Evolutionary conservation across 768 basidiomycete species (phyloP).

Genomic region (Coprinopsis sp.): DNA sequence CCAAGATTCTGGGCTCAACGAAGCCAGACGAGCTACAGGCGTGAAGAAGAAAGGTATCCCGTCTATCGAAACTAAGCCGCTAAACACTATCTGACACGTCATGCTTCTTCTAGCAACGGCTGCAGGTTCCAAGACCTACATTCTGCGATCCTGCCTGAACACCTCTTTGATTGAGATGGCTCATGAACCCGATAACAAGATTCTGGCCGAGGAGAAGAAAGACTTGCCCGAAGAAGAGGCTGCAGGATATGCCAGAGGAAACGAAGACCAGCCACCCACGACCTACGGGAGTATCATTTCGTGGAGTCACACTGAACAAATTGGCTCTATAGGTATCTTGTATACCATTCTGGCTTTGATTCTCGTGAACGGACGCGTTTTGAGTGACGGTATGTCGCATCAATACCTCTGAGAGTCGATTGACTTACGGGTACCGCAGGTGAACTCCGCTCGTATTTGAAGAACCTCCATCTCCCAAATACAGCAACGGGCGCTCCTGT

Average conservation of each 20-base stretch:
- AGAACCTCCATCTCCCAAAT: constrained; percentile 59
- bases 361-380: constrained; percentile 70
- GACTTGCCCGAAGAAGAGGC: constrained; percentile 48
- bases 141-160: constrained; percentile 73
- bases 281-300: constrained; percentile 68
- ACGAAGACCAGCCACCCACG: constrained; percentile 33
- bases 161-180: constrained; percentile 58
- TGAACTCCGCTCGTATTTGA: constrained; percentile 67
- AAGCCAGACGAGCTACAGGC: constrained; percentile 45
- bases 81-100: too few species aligned
- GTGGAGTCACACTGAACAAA: constrained; percentile 65
- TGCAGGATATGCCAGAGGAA: constrained; percentile 36
- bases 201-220: constrained; percentile 42
- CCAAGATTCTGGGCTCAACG: constrained; percentile 42
- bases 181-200: constrained; percentile 48
- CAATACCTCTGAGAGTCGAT: not conserved
- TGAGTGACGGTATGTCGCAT: constrained; percentile 63
- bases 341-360: constrained; percentile 81
- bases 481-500: constrained; percentile 35
- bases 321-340: constrained; percentile 67
- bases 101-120: constrained; percentile 37
- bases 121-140: constrained; percentile 72
- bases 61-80: too few species aligned
- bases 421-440: constrained; percentile 35
- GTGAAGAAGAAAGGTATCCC: constrained; percentile 73